phyloP scores from a whole-genome alignment of 306 rosid genomes.

The Prunus mume region DNA sequence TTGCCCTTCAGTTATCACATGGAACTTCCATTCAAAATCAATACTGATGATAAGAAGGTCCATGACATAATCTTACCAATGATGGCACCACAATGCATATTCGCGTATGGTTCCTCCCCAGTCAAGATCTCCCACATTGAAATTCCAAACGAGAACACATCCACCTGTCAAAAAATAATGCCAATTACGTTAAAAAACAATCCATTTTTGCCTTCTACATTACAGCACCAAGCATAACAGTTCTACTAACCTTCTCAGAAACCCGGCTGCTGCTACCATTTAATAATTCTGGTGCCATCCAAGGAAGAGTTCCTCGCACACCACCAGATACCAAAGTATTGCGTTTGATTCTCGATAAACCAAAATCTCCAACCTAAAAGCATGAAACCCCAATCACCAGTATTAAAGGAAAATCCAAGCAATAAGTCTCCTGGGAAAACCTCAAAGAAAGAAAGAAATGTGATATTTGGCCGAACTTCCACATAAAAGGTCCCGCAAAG shows the following conservation, averaged over 20 bases:
- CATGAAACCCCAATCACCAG: background rate
- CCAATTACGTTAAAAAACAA: background rate
- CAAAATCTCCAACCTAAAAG: slow-evolving; percentile 34
- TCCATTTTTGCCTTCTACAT: background rate
- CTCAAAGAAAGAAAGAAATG: background rate
- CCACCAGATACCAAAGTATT: slow-evolving; percentile 39
- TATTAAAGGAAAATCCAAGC: background rate
- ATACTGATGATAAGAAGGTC: background rate
- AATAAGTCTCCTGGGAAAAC: background rate
- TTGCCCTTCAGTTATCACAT: background rate
- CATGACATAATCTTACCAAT: slow-evolving; percentile 26
- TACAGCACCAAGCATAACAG: too few species aligned
- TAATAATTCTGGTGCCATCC: slow-evolving; percentile 37
- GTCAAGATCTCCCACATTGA: slow-evolving; percentile 42
- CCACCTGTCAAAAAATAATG: slow-evolving; percentile 25
- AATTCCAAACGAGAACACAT: slow-evolving; percentile 35
- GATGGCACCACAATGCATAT: slow-evolving; percentile 42
- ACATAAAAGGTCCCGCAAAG: background rate
- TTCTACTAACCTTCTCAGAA: slow-evolving; percentile 34
- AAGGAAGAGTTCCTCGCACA: slow-evolving; percentile 37
- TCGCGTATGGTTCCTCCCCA: slow-evolving; percentile 34
- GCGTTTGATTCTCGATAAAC: slow-evolving; percentile 34
- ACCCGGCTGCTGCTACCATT: slow-evolving; percentile 37
- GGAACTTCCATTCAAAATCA: background rate
- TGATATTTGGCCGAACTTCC: background rate